These are phyloP conservation scores for Tephrocybe sp. DNA, from an alignment of 768 basidiomycete genomes.

Conservation along the genomic window DNA sequence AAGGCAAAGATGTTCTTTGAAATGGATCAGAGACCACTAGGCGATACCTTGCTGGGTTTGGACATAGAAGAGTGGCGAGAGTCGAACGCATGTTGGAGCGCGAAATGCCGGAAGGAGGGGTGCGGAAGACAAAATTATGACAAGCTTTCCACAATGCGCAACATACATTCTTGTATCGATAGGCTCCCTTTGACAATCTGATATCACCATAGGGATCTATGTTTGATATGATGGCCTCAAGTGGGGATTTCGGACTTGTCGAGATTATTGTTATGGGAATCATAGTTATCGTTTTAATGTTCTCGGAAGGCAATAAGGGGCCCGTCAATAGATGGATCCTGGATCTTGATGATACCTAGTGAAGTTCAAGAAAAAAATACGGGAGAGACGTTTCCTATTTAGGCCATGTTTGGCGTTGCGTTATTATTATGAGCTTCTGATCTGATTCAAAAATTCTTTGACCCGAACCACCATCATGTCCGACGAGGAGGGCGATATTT, in stretches of 20 bases:
- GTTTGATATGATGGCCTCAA: too few species aligned
- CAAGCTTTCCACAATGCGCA: conserved; percentile 31
- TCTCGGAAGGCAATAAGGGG: too few species aligned
- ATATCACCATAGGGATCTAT: neutral
- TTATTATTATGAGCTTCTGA: too few species aligned
- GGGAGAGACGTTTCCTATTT: too few species aligned
- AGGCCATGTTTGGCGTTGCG: conserved; percentile 1
- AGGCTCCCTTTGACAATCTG: conserved; percentile 22
- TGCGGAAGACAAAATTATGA: conserved; percentile 36
- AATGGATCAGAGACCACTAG: conserved; percentile 38
- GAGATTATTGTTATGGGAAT: too few species aligned
- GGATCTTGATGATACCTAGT: too few species aligned
- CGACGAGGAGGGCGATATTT: conserved; percentile 14
- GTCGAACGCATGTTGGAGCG: conserved; percentile 37
- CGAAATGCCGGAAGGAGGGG: conserved; percentile 28
- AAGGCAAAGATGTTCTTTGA: conserved; percentile 39
- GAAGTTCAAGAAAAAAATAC: too few species aligned
- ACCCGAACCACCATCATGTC: conserved; percentile 13
- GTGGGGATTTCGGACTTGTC: too few species aligned
- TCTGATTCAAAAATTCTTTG: neutral
- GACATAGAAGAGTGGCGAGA: conserved; percentile 47
- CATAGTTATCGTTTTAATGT: too few species aligned
- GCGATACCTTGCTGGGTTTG: conserved; percentile 34
- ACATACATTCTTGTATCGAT: conserved; percentile 31
- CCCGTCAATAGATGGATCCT: too few species aligned